A percentile compares a stretch with the other conserved stretches of the same genome.
Conservation (phyloP, 495 filamentous ascomycete species). For the Lasiosphaeria hispida region DNA sequence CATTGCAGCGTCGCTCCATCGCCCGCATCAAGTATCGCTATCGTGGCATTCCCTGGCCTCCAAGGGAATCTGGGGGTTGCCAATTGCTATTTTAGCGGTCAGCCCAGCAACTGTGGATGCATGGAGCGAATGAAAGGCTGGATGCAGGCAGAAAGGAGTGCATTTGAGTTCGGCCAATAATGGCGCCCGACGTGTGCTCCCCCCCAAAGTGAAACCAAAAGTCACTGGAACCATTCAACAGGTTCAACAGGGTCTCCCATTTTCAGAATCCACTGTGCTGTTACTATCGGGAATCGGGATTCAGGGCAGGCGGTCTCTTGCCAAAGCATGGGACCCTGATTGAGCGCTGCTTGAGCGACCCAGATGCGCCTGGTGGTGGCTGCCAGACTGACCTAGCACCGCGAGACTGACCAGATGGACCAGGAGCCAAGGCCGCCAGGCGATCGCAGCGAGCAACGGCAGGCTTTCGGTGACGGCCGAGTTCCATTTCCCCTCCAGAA, state of each 20-base stretch:
- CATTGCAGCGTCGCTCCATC: too few relatives aligned
- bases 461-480: too few relatives aligned
- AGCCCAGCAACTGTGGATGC: constrained; percentile 14
- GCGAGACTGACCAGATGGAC: neutral
- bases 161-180: constrained; percentile 21
- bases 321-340: too few relatives aligned
- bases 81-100: constrained; percentile 22
- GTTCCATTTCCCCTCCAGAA: too few relatives aligned
- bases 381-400: neutral
- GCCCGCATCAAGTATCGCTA: neutral
- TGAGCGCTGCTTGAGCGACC: too few relatives aligned
- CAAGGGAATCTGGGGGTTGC: neutral
- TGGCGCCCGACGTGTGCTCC: constrained; percentile 4
- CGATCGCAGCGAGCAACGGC: too few relatives aligned
- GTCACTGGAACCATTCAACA: constrained; percentile 16
- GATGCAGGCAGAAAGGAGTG: constrained; percentile 30
- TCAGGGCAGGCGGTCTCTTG: neutral
- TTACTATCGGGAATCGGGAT: neutral
- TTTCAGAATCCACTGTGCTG: neutral
- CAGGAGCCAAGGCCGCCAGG: too few relatives aligned
- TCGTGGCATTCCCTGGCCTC: constrained; percentile 9
- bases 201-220: constrained; percentile 26
- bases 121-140: constrained; percentile 13
- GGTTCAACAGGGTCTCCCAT: neutral
- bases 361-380: neutral